Conservation (phyloP, 331 rosid species). For the Arachis monticola region DNA sequence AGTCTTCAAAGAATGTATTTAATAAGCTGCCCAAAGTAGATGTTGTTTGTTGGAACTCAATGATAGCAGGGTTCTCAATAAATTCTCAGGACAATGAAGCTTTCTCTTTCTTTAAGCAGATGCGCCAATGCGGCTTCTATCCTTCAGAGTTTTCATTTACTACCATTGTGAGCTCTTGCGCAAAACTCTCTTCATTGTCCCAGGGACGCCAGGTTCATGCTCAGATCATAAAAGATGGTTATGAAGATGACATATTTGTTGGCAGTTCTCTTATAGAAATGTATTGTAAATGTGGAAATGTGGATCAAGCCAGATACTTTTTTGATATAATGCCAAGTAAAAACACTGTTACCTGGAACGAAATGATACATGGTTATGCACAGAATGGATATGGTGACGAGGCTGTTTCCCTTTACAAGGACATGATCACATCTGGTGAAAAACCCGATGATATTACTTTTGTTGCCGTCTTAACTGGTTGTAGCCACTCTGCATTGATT, state of each 20-base stretch:
- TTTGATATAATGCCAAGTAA: conserved; percentile 58
- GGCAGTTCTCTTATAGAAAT: conserved; percentile 78
- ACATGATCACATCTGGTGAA: conserved; percentile 63
- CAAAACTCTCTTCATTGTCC: conserved; percentile 71
- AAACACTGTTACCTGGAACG: conserved; percentile 78
- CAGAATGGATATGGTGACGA: conserved; percentile 71
- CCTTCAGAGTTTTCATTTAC: conserved; percentile 77
- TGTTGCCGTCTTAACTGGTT: conserved; percentile 70
- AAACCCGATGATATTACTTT: conserved; percentile 70
- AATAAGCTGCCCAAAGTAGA: conserved; percentile 53
- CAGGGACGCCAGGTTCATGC: conserved; percentile 74
- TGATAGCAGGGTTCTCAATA: conserved; percentile 68
- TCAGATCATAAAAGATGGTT: conserved; percentile 69
- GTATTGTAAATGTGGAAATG: conserved; percentile 80
- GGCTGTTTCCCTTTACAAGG: conserved; percentile 69
- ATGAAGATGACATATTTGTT: conserved; percentile 58
- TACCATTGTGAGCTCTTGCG: conserved; percentile 62
- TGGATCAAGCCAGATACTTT: conserved; percentile 51
- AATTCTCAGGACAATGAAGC: conserved; percentile 70
- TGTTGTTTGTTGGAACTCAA: conserved; percentile 89
- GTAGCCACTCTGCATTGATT: conserved; percentile 82
- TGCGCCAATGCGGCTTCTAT: conserved; percentile 51
- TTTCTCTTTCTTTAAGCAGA: conserved; percentile 58
- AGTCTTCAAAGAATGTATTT: conserved; percentile 57
- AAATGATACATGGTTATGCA: conserved; percentile 87